A percentile compares a stretch with the other conserved stretches of the same genome.
Conservation (phyloP, 2,329 filamentous ascomycete species). For the Fusarium sublunatum region DNA sequence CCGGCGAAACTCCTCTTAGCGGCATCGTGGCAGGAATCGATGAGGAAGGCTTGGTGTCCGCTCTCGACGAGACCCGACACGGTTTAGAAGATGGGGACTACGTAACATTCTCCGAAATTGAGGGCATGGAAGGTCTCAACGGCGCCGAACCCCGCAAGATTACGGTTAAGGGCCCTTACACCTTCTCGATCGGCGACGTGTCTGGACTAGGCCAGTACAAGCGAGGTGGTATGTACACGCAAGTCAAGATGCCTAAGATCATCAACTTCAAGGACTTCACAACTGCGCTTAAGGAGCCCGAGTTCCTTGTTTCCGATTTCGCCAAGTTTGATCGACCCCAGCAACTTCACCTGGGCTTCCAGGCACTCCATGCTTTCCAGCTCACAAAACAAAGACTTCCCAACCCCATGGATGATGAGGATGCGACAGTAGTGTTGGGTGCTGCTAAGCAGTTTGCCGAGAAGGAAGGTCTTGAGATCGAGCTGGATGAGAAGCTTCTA, state of each 20-base stretch:
- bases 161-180: conserved; percentile 94
- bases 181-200: conserved; percentile 96
- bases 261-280: conserved; percentile 88
- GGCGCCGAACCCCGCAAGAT: conserved; percentile 86
- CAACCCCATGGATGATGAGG: conserved; percentile 83
- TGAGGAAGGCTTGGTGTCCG: conserved; percentile 89
- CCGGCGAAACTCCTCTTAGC: conserved; percentile 85
- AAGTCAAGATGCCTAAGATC: conserved; percentile 98
- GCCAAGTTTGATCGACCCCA: conserved; percentile 96
- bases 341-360: conserved; percentile 91
- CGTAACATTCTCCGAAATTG: conserved; percentile 92
- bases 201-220: conserved; percentile 87
- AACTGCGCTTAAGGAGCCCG: conserved; percentile 83
- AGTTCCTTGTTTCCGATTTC: conserved; percentile 92
- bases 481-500: conserved; percentile 91
- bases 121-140: conserved; percentile 92
- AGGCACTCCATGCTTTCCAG: conserved; percentile 89
- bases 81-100: conserved; percentile 96
- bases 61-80: conserved; percentile 92
- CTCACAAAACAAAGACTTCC: conserved; percentile 81
- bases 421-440: conserved; percentile 81
- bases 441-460: conserved; percentile 79
- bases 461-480: conserved; percentile 72
- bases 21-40: conserved; percentile 93
- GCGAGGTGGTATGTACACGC: conserved; percentile 88